Evolutionary conservation across 768 basidiomycete species (phyloP).

Genomic region (Suillus discolor): DNA sequence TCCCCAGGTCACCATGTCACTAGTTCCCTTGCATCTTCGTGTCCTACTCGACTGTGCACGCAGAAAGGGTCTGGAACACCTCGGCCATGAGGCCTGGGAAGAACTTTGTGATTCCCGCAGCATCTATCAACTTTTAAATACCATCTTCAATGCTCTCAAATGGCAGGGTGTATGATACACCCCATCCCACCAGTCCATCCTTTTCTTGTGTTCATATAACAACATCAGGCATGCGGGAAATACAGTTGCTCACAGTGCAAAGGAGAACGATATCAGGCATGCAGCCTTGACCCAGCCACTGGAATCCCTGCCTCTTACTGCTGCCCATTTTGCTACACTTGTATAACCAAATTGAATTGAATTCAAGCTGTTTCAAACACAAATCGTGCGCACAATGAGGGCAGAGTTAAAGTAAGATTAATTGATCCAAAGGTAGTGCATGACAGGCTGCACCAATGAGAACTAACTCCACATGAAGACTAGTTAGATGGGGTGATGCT

Average conservation of each 20-base stretch:
- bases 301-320: background rate
- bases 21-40: background rate
- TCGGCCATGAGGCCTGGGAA: background rate
- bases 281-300: background rate
- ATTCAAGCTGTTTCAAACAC: no score
- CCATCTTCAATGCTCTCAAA: background rate
- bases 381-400: no score
- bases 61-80: background rate
- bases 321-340: no score
- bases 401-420: no score
- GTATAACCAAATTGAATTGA: no score
- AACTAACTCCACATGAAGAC: no score
- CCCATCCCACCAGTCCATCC: background rate
- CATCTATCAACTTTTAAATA: background rate
- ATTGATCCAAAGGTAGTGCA: no score
- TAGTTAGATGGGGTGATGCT: no score
- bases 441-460: no score
- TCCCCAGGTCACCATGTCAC: background rate
- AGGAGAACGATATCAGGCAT: background rate
- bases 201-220: background rate
- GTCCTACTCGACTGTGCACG: background rate
- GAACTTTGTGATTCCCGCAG: background rate
- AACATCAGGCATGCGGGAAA: background rate
- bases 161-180: background rate
- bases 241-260: background rate